Evolutionary conservation across 2,329 filamentous ascomycete genomes (phyloP), one percentile per base, ranked within the genome.

Genomic region (Aspergillus terreus): DNA sequence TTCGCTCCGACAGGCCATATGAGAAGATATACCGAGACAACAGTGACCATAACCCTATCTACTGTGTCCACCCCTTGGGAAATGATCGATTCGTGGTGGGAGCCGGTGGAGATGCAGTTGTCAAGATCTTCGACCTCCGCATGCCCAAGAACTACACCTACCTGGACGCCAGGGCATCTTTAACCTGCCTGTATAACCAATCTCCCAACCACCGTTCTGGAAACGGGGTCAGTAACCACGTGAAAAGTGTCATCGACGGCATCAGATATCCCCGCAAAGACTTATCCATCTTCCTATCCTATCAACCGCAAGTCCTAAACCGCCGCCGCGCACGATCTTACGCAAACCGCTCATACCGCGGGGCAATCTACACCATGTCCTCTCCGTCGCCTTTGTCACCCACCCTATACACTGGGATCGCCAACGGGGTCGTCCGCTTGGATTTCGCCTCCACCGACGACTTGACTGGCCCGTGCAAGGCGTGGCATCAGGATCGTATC

Each of bases 91-190:
- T 86, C 49, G 62, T 85, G 7, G 80, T 78, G 10, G 83, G 83
- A 21, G 76, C 78, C 1, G 77, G 78, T 3, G 74, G 78, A 45
- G 80, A 85, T 63, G 78, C 76, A 42, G 72, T 84, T 46, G 67
- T 86, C 42, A 85, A 85, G 58, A 70, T 85, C 4, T 86, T 84
- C 57, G 83, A 87, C 58, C 63, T 86, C 41, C 80, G 83, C 21
- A 71, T 83, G 60, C 59, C 60, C n/a, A 68, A 62, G 19, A 60
- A 56, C 12, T 72, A 71, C 58, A 65, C 52, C 48, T 68, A 71
- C 35, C 61, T 62, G 9, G 59, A 68, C 19, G 57, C 67, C 23
- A 62, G 57, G 17, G 23, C 38, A 11, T 49, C 53, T n/a, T 42
- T 45, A 38, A 21, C 36, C 43, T 15, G 32, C 45, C 9, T 44